Percentiles rank a stretch among this genome's conserved stretches.
These are phyloP conservation scores for Neoascochyta sp. DNA, from an alignment of 2,329 filamentous ascomycete species.

Conservation along the genomic window DNA sequence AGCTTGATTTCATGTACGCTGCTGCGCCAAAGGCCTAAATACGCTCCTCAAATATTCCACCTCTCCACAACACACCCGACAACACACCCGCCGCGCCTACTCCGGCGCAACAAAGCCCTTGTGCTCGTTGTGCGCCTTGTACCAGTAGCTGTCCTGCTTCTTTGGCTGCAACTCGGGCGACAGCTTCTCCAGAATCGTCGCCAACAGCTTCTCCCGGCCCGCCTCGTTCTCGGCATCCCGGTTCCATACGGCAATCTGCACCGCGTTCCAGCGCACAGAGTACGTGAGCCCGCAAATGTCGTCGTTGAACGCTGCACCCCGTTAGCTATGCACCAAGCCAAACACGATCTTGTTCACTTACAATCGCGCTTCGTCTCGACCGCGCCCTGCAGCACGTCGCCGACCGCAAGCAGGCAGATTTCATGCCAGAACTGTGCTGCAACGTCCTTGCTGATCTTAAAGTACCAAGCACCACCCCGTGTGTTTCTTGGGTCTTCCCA, in stretches of 20 bases:
- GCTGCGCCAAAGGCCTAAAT: too few species aligned
- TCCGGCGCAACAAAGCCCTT: conserved; percentile 59
- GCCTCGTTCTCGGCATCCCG: conserved; percentile 76
- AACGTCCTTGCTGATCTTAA: conserved; percentile 75
- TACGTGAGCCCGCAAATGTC: conserved; percentile 83
- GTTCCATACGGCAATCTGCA: conserved; percentile 91
- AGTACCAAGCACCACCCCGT: conserved; percentile 85
- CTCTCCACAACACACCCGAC: background rate
- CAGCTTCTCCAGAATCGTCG: conserved; percentile 69
- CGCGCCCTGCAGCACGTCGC: conserved; percentile 72
- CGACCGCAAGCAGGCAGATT: conserved; percentile 76
- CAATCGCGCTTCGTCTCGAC: conserved; percentile 59
- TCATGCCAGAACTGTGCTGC: conserved; percentile 74
- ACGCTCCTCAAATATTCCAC: background rate
- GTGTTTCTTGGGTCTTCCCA: conserved; percentile 86
- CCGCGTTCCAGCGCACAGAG: conserved; percentile 82
- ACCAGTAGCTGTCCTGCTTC: conserved; percentile 61
- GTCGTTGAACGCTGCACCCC: conserved; percentile 57
- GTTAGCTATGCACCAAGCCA: background rate
- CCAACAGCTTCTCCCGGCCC: conserved; percentile 71
- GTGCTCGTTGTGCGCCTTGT: conserved; percentile 88
- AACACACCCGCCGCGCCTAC: conserved; percentile 2
- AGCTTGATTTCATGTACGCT: too few species aligned
- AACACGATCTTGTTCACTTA: conserved; percentile 40
- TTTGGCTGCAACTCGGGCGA: conserved; percentile 70